Evolutionary conservation across 768 basidiomycete genomes (phyloP), one percentile per base, ranked within the genome.

Genomic region (Podaxis mareebaensis): DNA sequence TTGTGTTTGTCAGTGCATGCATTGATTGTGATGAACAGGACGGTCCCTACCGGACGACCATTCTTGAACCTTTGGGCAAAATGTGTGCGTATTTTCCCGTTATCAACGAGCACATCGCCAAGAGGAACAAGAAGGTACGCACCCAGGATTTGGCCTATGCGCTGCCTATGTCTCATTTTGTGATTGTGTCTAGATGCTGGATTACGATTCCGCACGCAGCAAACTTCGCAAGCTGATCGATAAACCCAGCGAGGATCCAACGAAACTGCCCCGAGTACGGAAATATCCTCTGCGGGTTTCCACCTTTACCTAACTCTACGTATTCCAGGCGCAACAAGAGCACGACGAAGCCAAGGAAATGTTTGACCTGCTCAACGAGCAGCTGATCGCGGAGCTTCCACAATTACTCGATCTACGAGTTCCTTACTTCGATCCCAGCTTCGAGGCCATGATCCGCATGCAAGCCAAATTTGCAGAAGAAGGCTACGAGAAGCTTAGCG

Each of bases 361-460:
- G 57, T 99, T 96, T 73, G 92, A 96, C 64, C 77, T 93, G 71
- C 83, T 99, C 67, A 99, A 99, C 73, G 88, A 92, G 44, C 95
- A 98, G 69, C 87, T 99, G 70, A 90, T 96, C 67, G 76, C 81
- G 28, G 97, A 99, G 69, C 81, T 99, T 15, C 97, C 97, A 0
- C 89, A 96, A 68, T 79, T 99, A 46, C 85, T 99, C 55, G 96
- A 98, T 70, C 86, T 98, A 20, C 92, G 97, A 42, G 92, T 99
- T 26, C 97, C 97, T 0, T 99, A 93, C 82, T 96, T 99, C 66
- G 97, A 99, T 74, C 97, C 97, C 4, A 95, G 92, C 68, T 99
- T 99, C 73, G 97, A 99, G 77, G 93, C 96, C 52, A 99, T 99
- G 96, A 95, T 95, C 67, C 86, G 97, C 33, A 93, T 97, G 87